These are phyloP conservation scores for Hymenoscyphus fructigenus DNA, from an alignment of 2,329 filamentous ascomycete species.

Conservation along the genomic window DNA sequence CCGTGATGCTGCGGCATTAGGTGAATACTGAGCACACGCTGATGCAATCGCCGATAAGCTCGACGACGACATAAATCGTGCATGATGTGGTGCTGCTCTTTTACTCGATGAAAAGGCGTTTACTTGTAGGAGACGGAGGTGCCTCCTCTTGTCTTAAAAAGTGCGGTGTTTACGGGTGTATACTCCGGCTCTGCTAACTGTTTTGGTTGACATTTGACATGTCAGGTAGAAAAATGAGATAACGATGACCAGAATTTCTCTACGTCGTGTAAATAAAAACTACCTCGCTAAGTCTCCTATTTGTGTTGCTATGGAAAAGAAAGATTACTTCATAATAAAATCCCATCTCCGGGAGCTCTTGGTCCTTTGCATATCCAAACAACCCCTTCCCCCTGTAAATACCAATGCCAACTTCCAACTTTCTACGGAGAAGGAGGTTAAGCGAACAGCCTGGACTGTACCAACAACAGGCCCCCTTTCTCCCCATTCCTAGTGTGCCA, in stretches of 20 bases:
- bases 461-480: neutral
- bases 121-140: neutral
- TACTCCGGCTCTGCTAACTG: too few relatives aligned
- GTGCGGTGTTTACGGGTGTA: too few relatives aligned
- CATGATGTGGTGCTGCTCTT: neutral
- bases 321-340: too few relatives aligned
- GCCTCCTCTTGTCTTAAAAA: neutral
- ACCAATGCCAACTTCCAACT: neutral
- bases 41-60: neutral
- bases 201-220: too few relatives aligned
- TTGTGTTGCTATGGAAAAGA: too few relatives aligned
- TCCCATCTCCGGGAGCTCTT: neutral
- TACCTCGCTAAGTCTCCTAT: too few relatives aligned
- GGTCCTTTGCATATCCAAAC: neutral
- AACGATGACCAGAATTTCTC: too few relatives aligned
- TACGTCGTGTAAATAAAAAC: too few relatives aligned
- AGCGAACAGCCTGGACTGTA: neutral
- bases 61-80: neutral
- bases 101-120: neutral
- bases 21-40: neutral
- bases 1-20: neutral
- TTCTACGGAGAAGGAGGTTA: neutral
- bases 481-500: neutral
- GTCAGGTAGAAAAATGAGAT: too few relatives aligned
- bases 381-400: neutral